These are phyloP conservation scores for Tritrichomonas musculus DNA, from an alignment of 208 protist species.

Conservation along the genomic window DNA sequence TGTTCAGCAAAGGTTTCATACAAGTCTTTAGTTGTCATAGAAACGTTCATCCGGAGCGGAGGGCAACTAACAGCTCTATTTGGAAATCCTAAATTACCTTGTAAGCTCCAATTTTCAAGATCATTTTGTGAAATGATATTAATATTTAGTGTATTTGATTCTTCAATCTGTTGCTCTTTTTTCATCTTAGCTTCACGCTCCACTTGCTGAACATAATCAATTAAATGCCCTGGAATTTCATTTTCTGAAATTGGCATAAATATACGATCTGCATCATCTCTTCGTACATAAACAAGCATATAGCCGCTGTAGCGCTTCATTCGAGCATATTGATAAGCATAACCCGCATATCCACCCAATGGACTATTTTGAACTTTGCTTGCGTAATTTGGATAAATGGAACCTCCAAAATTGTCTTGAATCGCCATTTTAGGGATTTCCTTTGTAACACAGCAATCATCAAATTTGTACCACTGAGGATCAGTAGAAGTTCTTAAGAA, in stretches of 20 bases:
- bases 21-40: background rate
- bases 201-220: background rate
- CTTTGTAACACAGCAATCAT: constrained; percentile 66
- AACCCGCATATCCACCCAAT: too few species aligned
- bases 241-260: background rate
- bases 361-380: too few species aligned
- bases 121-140: background rate
- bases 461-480: constrained; percentile 60
- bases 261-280: background rate
- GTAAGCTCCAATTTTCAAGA: background rate
- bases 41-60: too few species aligned
- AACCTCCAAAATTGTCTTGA: constrained; percentile 57
- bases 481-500: constrained; percentile 59
- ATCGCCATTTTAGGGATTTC: constrained; percentile 51
- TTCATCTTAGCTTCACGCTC: background rate
- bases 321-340: background rate
- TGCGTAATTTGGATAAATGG: background rate
- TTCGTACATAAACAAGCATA: background rate
- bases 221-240: background rate
- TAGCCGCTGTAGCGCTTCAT: background rate
- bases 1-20: background rate
- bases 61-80: background rate
- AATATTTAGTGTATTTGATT: background rate
- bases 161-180: too few species aligned
- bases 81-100: background rate